Conservation (phyloP, 1,284 basidiomycete species). For the Ceratobasidium sp. region DNA sequence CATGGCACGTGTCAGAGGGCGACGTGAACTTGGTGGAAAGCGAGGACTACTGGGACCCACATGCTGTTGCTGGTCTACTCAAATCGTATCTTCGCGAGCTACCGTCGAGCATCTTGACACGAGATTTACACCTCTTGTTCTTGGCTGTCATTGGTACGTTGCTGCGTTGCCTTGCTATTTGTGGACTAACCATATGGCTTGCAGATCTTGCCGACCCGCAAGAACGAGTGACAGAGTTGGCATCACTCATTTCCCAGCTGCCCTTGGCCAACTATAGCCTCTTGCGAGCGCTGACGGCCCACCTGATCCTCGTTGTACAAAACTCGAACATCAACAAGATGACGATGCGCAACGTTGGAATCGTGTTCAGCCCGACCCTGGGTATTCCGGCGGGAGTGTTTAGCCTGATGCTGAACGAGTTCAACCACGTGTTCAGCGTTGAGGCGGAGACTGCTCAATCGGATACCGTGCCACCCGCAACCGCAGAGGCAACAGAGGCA, state of each 20-base stretch:
- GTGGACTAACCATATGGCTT: constrained; percentile 38
- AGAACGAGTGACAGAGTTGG: constrained; percentile 88
- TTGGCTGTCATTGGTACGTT: constrained; percentile 88
- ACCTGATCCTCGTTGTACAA: constrained; percentile 94
- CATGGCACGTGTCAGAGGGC: constrained; percentile 68
- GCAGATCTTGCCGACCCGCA: constrained; percentile 87
- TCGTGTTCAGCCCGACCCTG: constrained; percentile 95
- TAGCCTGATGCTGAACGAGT: constrained; percentile 90
- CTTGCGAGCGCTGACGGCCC: constrained; percentile 92
- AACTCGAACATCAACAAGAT: constrained; percentile 95
- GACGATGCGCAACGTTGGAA: constrained; percentile 98
- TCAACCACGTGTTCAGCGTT: constrained; percentile 88
- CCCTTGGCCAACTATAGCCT: constrained; percentile 95
- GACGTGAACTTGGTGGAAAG: constrained; percentile 87
- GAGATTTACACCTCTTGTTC: constrained; percentile 88
- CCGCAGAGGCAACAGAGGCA: constrained; percentile 8
- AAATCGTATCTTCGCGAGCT: constrained; percentile 92
- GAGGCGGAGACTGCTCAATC: constrained; percentile 61
- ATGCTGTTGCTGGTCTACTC: constrained; percentile 91
- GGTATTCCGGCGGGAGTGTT: constrained; percentile 96
- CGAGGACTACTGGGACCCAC: constrained; percentile 94
- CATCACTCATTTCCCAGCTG: constrained; percentile 84
- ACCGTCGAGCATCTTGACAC: constrained; percentile 90
- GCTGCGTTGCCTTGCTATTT: constrained; percentile 30
- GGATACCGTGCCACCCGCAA: constrained; percentile 53